Conservation (phyloP, 179 eudicot species). For the Corrigiola litoralis region DNA sequence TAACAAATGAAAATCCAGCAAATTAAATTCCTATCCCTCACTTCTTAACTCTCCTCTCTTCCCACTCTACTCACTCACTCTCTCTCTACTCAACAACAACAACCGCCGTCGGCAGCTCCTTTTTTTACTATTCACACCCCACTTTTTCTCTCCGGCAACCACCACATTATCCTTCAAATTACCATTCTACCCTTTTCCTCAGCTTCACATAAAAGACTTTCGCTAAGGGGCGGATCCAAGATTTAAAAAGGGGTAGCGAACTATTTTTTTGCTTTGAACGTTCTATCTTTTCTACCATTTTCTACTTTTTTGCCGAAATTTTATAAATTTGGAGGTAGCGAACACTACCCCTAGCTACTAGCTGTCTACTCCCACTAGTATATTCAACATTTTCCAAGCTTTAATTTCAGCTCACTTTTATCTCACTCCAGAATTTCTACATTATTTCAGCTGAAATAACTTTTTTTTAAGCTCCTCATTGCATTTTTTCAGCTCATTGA, state of each 20-base stretch:
- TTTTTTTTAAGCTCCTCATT: too few relatives aligned
- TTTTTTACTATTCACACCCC: not conserved
- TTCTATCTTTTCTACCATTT: too few relatives aligned
- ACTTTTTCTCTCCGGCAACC: slow-evolving; percentile 9
- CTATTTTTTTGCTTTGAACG: slow-evolving; percentile 14
- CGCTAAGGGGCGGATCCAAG: not conserved
- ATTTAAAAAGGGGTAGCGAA: not conserved
- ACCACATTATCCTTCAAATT: not conserved
- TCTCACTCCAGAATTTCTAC: too few relatives aligned
- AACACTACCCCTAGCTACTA: too few relatives aligned
- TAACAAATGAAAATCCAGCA: not conserved
- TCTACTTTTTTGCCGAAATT: too few relatives aligned
- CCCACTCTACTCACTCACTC: not conserved
- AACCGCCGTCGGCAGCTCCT: slow-evolving; percentile 4
- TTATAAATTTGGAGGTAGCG: too few relatives aligned
- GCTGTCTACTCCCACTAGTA: too few relatives aligned
- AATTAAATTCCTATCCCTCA: slow-evolving; percentile 5
- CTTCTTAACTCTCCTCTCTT: slow-evolving; percentile 3
- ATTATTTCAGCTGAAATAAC: too few relatives aligned
- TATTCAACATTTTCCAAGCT: too few relatives aligned
- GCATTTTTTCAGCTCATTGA: too few relatives aligned
- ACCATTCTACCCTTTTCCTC: not conserved
- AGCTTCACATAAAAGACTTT: not conserved
- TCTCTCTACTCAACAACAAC: slow-evolving; percentile 18
- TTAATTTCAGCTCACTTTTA: not conserved